phyloP scores from a whole-genome alignment of 345 rosid genomes.

The Eucalyptus erythrocorys region DNA sequence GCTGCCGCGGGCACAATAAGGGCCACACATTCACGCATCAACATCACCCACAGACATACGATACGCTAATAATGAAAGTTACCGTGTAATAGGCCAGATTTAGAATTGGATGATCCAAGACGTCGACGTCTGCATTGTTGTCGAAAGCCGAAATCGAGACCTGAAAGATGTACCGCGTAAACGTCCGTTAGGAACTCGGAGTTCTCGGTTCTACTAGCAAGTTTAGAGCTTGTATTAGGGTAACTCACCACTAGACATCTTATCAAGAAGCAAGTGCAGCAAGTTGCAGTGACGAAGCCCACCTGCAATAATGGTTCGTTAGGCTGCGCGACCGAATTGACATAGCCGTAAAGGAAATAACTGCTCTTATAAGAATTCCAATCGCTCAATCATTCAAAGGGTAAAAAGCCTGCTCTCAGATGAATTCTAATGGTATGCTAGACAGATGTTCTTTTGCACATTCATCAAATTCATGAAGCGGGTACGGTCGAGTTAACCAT shows the following conservation, averaged over 20 bases:
- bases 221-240: not conserved
- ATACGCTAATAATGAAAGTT: not conserved
- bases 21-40: not conserved
- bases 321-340: not conserved
- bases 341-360: not conserved
- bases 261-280: constrained; percentile 69
- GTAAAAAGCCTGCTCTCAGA: not conserved
- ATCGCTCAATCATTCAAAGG: not conserved
- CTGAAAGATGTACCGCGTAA: not conserved
- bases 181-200: not conserved
- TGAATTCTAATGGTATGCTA: not conserved
- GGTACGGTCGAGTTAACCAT: not conserved
- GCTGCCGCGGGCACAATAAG: not conserved
- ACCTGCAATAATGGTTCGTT: constrained; percentile 28
- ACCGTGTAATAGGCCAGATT: constrained; percentile 60
- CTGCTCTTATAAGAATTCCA: not conserved
- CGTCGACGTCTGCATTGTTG: constrained; percentile 45
- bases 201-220: not conserved
- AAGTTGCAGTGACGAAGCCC: constrained; percentile 60
- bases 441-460: not conserved
- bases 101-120: constrained; percentile 56
- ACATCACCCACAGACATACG: not conserved
- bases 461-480: not conserved
- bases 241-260: constrained; percentile 62
- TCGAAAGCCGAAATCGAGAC: constrained; percentile 34